Conservation (phyloP, 805 yeast species). For the Cyberlindnera maritima region DNA sequence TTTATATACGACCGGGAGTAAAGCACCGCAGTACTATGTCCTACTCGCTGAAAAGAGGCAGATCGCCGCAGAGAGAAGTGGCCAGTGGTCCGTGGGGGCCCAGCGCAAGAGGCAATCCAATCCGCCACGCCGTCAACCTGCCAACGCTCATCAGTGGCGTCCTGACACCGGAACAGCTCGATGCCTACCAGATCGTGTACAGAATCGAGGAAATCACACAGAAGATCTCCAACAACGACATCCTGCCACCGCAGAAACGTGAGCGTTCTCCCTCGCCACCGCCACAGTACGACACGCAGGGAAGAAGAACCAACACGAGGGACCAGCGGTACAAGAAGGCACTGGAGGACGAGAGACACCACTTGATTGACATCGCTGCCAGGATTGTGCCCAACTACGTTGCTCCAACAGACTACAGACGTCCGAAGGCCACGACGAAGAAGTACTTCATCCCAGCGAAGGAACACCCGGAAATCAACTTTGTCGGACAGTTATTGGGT, state of each 20-base stretch:
- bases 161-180: constrained; percentile 74
- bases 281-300: constrained; percentile 80
- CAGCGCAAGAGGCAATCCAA: constrained; percentile 12
- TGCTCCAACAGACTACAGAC: constrained; percentile 76
- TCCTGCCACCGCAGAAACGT: constrained; percentile 44
- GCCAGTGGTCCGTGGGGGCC: constrained; percentile 17
- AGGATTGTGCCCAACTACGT: constrained; percentile 69
- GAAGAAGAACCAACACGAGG: constrained; percentile 83
- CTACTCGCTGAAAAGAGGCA: constrained; percentile 13
- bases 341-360: constrained; percentile 77
- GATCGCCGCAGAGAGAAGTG: constrained; percentile 8
- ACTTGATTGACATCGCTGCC: constrained; percentile 71
- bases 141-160: constrained; percentile 45
- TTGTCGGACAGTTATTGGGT: constrained; percentile 86
- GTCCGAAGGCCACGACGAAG: constrained; percentile 71
- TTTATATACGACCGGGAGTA: too few relatives aligned
- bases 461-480: constrained; percentile 89
- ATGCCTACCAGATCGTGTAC: constrained; percentile 63
- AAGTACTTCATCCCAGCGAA: constrained; percentile 82
- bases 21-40: constrained; percentile 6
- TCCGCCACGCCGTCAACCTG: constrained; percentile 23
- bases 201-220: constrained; percentile 80
- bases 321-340: constrained; percentile 60
- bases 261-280: constrained; percentile 85
- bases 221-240: constrained; percentile 48